These are phyloP conservation scores for Lasiodiplodia gonubiensis DNA, from an alignment of 2,329 filamentous ascomycete genomes.

Conservation along the genomic window DNA sequence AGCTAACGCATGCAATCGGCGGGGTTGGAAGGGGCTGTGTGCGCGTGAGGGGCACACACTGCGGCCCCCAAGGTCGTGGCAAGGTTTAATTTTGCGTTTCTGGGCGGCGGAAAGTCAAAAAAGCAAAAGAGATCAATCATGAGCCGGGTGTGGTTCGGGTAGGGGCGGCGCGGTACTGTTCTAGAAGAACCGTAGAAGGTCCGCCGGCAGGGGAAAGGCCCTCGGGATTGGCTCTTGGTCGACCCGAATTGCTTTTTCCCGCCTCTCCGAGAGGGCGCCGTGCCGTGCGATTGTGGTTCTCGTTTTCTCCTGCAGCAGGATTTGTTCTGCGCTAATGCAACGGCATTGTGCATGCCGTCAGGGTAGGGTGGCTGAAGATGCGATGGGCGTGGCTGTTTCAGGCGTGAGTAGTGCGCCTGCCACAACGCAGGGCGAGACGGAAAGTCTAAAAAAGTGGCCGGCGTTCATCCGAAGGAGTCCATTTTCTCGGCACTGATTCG, in stretches of 20 bases:
- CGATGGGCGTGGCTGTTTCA: neutral
- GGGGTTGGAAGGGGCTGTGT: neutral
- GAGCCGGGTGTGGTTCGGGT: neutral
- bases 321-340: neutral
- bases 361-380: neutral
- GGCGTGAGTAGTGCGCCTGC: neutral
- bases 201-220: neutral
- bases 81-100: neutral
- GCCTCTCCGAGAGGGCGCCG: constrained; percentile 2
- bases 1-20: constrained; percentile 15
- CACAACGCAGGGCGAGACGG: neutral
- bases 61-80: neutral
- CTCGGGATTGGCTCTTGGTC: neutral
- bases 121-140: neutral
- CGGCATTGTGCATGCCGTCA: neutral
- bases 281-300: neutral
- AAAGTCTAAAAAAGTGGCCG: neutral
- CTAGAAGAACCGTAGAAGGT: constrained; percentile 1
- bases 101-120: constrained; percentile 1
- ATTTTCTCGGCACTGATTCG: neutral
- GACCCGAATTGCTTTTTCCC: neutral
- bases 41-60: neutral
- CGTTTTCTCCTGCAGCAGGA: neutral
- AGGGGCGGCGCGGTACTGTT: neutral
- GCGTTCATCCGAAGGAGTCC: neutral